Evolutionary conservation across 129 eudicot species (phyloP), one percentile per base, ranked within the genome.

Genomic region (Artemisia tridentata): DNA sequence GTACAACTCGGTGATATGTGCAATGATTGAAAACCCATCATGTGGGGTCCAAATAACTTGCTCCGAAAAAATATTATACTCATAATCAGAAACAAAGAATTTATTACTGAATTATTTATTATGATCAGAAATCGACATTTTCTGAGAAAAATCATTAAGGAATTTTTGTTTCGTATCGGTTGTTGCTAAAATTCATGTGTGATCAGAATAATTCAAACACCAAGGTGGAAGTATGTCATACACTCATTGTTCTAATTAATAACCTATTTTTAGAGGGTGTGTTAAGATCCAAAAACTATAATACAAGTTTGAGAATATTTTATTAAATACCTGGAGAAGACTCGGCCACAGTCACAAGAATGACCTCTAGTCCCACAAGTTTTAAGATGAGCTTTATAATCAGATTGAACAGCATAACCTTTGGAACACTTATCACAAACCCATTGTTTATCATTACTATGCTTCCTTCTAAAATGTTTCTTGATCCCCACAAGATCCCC

Each of bases 271-370:
- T 50, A 50, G 17, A 50, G 59, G 18, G 16, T n/a, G 34, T 38
- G 9, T 43, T 25, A 41, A 38, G 46, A 52, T 17, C 13, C 20
- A 12, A 25, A 25, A 68, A 7, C 31, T 27, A 27, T 27, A 23
- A 23, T 23, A 23, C 25, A 23, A 23, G 25, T 23, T 27, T 27
- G 4, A 27, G 31, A 27, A 27, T 5, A 31, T 7, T 4, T 31
- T 31, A 31, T 31, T 3, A 23, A 38, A 38, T 41, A 88, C 96
- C 96, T 88, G 71, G 96, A 88, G 75, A 88, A 88, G 54, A 88
- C 96, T 7, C 91, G 85, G 54, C 96, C 96, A 57, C 96, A 88
- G 67, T 88, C 96, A 38, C 96, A 88, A 77, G 96, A 88, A 78
- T 88, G 96, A 34, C 96, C 96, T 58, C 91, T 67, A 25, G 96